These are phyloP conservation scores for Nitzschia sp. DNA, from an alignment of 108 stramenopile species.

Conservation along the genomic window DNA sequence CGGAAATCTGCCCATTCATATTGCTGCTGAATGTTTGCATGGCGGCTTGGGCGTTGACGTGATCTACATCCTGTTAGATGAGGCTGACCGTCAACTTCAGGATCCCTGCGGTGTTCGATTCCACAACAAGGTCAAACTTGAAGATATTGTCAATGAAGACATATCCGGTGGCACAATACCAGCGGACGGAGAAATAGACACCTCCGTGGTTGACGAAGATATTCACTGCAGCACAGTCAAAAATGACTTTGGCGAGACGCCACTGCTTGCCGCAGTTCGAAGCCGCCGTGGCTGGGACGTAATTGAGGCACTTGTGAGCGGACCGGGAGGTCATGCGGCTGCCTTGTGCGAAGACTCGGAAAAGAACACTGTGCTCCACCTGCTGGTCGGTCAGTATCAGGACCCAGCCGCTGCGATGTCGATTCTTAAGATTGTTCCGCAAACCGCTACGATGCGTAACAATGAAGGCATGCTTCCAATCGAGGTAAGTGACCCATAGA, in stretches of 20 bases:
- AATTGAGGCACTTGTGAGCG: conserved; percentile 66
- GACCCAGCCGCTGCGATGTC: conserved; percentile 68
- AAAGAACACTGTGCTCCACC: conserved; percentile 70
- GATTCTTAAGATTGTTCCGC: conserved; percentile 71
- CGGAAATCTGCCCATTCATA: conserved; percentile 84
- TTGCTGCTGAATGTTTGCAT: conserved; percentile 59
- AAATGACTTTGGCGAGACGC: conserved; percentile 69
- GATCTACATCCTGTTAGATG: conserved; percentile 67
- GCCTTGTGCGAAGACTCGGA: conserved; percentile 48
- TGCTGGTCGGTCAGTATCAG: conserved; percentile 58
- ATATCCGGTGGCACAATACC: conserved; percentile 29
- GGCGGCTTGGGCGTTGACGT: conserved; percentile 68
- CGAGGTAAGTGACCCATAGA: conserved; percentile 31
- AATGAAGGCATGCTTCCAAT: conserved; percentile 72
- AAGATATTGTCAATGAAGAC: conserved; percentile 38
- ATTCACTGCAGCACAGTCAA: conserved; percentile 54
- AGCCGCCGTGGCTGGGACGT: conserved; percentile 67
- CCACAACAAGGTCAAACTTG: conserved; percentile 45
- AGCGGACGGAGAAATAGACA: conserved; percentile 20
- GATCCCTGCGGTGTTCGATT: conserved; percentile 44
- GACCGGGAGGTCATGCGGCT: conserved; percentile 58
- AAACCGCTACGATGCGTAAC: conserved; percentile 57
- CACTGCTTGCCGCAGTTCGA: conserved; percentile 64
- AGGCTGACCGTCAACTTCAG: conserved; percentile 55
- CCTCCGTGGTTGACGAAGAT: conserved; percentile 25